A percentile compares a stretch with the other conserved stretches of the same genome.
Evolutionary conservation across 192 early-diverging fungal species (phyloP).

Genomic region (Mortierella antarctica): DNA sequence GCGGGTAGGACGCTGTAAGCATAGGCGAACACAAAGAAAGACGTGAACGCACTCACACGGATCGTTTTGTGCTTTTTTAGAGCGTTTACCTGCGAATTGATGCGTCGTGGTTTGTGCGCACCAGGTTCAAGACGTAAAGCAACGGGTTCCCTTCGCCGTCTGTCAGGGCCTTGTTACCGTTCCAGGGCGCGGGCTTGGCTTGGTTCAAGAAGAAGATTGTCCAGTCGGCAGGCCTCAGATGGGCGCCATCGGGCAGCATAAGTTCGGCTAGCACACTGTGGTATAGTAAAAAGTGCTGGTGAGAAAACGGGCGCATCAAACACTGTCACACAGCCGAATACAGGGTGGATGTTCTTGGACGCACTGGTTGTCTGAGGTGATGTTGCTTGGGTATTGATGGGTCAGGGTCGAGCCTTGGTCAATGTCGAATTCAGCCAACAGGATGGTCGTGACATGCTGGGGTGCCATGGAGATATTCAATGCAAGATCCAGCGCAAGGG

Average conservation of each 20-base stretch:
- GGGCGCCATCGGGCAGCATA: constrained; percentile 96
- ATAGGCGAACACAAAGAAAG: no score
- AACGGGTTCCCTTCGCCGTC: constrained; percentile 67
- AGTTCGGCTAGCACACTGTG: constrained; percentile 88
- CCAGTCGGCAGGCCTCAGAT: constrained; percentile 94
- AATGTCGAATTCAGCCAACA: constrained; percentile 96
- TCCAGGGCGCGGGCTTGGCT: constrained; percentile 62
- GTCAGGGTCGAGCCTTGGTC: constrained; percentile 89
- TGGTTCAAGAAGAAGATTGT: constrained; percentile 94
- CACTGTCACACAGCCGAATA: background rate
- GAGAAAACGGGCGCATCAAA: no score
- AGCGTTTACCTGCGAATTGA: constrained; percentile 71
- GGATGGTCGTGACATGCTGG: constrained; percentile 82
- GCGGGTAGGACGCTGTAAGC: background rate
- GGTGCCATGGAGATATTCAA: constrained; percentile 25
- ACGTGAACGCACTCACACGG: no score
- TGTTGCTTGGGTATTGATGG: constrained; percentile 88
- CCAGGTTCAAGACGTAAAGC: constrained; percentile 92
- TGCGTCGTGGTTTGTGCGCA: constrained; percentile 89
- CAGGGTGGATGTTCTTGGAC: background rate
- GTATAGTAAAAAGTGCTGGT: background rate
- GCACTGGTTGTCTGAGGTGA: constrained; percentile 87
- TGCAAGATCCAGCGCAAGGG: no score
- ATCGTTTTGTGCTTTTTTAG: background rate
- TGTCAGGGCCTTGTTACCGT: constrained; percentile 39